Evolutionary conservation across 768 basidiomycete genomes (phyloP).

Genomic region (Pleurotus djamor): DNA sequence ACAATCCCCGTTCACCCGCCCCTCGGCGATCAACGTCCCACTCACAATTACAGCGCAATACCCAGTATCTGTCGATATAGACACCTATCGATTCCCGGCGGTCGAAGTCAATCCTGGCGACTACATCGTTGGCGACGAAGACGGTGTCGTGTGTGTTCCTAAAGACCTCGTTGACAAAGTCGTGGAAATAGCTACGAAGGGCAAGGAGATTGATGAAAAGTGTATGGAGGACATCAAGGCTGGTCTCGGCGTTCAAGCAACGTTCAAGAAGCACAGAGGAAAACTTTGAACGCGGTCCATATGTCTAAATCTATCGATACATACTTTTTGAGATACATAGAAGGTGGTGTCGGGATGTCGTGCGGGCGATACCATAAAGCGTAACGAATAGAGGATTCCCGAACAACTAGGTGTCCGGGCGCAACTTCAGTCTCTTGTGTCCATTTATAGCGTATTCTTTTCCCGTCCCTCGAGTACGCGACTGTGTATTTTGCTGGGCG

Average conservation of each 20-base stretch:
- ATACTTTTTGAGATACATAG: neutral
- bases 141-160: constrained; percentile 87
- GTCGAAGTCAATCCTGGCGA: constrained; percentile 65
- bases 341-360: no score
- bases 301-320: constrained; percentile 8
- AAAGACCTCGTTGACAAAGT: constrained; percentile 50
- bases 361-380: no score
- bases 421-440: neutral
- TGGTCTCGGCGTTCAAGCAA: constrained; percentile 71
- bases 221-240: constrained; percentile 75
- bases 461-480: neutral
- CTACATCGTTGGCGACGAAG: constrained; percentile 82
- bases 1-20: constrained; percentile 80
- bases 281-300: constrained; percentile 15
- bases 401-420: neutral
- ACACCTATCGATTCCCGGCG: constrained; percentile 28
- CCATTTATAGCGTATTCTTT: constrained; percentile 5
- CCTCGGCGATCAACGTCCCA: constrained; percentile 71
- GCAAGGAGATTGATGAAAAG: constrained; percentile 61
- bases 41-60: constrained; percentile 47
- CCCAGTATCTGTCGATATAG: constrained; percentile 24
- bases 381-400: neutral
- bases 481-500: constrained; percentile 49
- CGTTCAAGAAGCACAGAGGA: constrained; percentile 78
- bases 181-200: constrained; percentile 52